A percentile compares a stretch with the other conserved stretches of the same genome.
These are phyloP conservation scores for Ceratocystis cubensis DNA, from an alignment of 2,329 filamentous ascomycete genomes.

Conservation along the genomic window DNA sequence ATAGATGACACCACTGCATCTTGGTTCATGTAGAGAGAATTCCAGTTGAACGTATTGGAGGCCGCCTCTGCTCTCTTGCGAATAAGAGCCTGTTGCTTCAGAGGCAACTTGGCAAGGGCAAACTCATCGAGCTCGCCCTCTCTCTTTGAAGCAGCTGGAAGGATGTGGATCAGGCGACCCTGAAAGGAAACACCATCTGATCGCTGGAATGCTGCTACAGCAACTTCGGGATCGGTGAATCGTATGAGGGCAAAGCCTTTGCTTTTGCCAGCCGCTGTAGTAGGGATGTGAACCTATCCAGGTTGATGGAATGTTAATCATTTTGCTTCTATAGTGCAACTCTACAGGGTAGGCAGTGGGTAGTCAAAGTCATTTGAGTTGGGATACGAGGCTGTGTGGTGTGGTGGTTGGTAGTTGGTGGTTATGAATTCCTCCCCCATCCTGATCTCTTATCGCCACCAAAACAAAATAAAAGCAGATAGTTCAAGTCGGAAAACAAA, in stretches of 20 bases:
- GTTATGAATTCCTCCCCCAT: not conserved
- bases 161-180: conserved; percentile 79
- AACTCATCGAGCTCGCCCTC: conserved; percentile 76
- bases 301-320: conserved; percentile 22
- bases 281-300: conserved; percentile 69
- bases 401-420: no score
- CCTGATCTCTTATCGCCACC: not conserved
- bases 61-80: conserved; percentile 71
- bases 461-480: not conserved
- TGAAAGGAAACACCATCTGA: conserved; percentile 82
- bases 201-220: conserved; percentile 63
- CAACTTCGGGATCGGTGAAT: conserved; percentile 58
- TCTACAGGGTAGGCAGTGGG: no score
- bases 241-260: conserved; percentile 89
- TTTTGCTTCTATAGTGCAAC: not conserved
- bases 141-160: conserved; percentile 72
- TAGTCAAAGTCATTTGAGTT: not conserved
- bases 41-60: conserved; percentile 83
- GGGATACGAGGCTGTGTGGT: not conserved
- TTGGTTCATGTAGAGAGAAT: conserved; percentile 97
- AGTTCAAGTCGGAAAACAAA: not conserved
- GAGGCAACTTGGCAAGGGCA: conserved; percentile 74
- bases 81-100: conserved; percentile 90
- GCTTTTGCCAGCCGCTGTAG: conserved; percentile 57
- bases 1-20: conserved; percentile 89